Conservation (phyloP, 768 basidiomycete genomes). For the Chalciporus sphaerocephalus region DNA sequence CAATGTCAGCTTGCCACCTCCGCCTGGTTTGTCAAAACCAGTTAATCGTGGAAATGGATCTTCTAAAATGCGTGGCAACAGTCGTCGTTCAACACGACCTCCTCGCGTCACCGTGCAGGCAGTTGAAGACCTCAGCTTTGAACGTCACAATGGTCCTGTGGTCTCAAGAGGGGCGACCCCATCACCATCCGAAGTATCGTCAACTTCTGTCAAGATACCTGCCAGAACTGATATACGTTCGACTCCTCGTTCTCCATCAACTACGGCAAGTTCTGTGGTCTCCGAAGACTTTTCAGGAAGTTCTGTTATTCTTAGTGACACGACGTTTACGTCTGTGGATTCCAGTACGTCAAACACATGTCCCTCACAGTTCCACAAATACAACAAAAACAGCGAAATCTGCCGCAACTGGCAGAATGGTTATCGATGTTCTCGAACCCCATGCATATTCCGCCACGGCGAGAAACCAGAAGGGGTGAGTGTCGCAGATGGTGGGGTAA, state of each 20-base stretch:
- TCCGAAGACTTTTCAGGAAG: slow-evolving; percentile 18
- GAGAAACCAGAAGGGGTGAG: slow-evolving; percentile 11
- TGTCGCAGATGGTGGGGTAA: neutral
- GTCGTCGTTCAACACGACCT: neutral
- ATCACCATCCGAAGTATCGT: neutral
- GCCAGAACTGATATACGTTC: neutral
- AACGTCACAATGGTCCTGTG: slow-evolving; percentile 7
- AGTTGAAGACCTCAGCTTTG: neutral
- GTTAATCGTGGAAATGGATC: neutral
- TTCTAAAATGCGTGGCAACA: neutral
- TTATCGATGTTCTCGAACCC: rapidly evolving
- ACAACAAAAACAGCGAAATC: rapidly evolving
- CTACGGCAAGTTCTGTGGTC: slow-evolving; percentile 2
- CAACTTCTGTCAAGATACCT: slow-evolving; percentile 12
- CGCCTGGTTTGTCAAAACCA: slow-evolving; percentile 10
- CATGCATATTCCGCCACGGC: slow-evolving; percentile 13
- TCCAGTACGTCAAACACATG: slow-evolving; percentile 7
- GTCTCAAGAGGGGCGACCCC: slow-evolving; percentile 4
- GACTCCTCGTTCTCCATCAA: slow-evolving; percentile 13
- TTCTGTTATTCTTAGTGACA: slow-evolving; percentile 11
- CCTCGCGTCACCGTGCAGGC: neutral
- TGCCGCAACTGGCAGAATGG: slow-evolving; percentile 8
- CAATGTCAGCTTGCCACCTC: slow-evolving; percentile 5
- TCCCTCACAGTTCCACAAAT: neutral
- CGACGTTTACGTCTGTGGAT: slow-evolving; percentile 23